Base-by-base conservation (phyloP, 352 stramenopile genomes). In the Phytopythium oedochilum region DNA sequence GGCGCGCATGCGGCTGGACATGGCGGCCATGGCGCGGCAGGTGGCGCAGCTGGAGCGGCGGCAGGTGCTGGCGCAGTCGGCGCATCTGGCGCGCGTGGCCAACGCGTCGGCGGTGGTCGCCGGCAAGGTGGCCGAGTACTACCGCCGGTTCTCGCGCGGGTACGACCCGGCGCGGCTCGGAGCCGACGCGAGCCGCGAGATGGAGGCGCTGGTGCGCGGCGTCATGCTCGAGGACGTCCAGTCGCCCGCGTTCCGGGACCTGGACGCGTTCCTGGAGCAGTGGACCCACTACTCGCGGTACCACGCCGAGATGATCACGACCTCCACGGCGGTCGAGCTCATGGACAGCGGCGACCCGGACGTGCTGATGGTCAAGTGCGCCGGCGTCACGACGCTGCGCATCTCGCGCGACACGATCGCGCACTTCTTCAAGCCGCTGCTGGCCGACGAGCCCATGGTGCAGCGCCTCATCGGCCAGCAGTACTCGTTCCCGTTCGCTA, bases 281-380 rank as follows among this genome's bases (percentile, higher is more conserved):
- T 87, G 74, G 74, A 44, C 63, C n/a, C 70, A 87, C 65, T 87
- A 85, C 57, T 85, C 77, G 28, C 67, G 68, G 43, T 87, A 77
- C 55, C 77, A 87, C 46, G 67, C 77, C 17, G 61, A 70, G 55
- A 60, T 87, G 34, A 48, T 20, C 17, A 60, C 81, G 22, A 35
- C 59, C 11, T 68, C 70, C 35, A 40, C 66, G 28, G 50, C 46
- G 28, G 77, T 87, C 42, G 58, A 78, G 49, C 64, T 61, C 10
- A 47, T 83, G 23, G 63, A 72, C 46, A 70, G 48, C 50, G 65
- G 69, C 9, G 62, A 78, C 18, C 60, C 53, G 28, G 59, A 66
- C 25, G 56, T 64, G 31, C 66, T 77, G 28, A 53, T 72, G 0
- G 55, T 85, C 42, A 74, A 80, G 32, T 79, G 72, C 46, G 50